Conservation (phyloP, 1,139 yeast species). For the Geotrichum citri-aurantii region DNA sequence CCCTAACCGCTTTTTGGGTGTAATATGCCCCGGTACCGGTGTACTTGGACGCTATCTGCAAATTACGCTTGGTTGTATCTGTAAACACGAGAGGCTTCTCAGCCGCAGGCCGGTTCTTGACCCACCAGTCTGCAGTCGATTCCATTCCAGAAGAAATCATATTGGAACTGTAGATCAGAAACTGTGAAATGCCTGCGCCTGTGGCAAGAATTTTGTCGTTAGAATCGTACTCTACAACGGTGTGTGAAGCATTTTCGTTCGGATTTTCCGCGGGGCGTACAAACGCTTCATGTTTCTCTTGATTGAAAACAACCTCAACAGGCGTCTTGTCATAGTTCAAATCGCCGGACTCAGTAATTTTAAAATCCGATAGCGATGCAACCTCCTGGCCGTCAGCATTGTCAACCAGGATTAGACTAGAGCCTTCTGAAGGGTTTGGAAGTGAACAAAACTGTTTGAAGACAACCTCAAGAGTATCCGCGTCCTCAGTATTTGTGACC, state of each 20-base stretch:
- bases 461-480: conserved; percentile 9
- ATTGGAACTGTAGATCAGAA: conserved; percentile 10
- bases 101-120: conserved; percentile 9
- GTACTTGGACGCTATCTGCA: conserved; percentile 7
- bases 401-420: conserved; percentile 9
- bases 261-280: conserved; percentile 9
- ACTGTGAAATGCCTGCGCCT: conserved; percentile 12
- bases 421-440: neutral
- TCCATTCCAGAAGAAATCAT: conserved; percentile 12
- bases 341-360: conserved; percentile 8
- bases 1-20: conserved; percentile 11
- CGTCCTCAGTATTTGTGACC: neutral
- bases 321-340: conserved; percentile 16
- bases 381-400: conserved; percentile 10
- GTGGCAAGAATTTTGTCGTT: conserved; percentile 12
- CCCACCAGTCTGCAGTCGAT: conserved; percentile 17
- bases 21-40: conserved; percentile 16
- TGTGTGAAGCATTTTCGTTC: neutral
- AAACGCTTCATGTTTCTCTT: neutral
- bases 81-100: conserved; percentile 14
- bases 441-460: conserved; percentile 15
- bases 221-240: conserved; percentile 1
- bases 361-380: conserved; percentile 3
- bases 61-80: conserved; percentile 9
- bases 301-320: conserved; percentile 10